Evolutionary conservation across 371 early-diverging fungal species (phyloP), one percentile per base, ranked within the genome.

Genomic region (Zychaea mexicana): DNA sequence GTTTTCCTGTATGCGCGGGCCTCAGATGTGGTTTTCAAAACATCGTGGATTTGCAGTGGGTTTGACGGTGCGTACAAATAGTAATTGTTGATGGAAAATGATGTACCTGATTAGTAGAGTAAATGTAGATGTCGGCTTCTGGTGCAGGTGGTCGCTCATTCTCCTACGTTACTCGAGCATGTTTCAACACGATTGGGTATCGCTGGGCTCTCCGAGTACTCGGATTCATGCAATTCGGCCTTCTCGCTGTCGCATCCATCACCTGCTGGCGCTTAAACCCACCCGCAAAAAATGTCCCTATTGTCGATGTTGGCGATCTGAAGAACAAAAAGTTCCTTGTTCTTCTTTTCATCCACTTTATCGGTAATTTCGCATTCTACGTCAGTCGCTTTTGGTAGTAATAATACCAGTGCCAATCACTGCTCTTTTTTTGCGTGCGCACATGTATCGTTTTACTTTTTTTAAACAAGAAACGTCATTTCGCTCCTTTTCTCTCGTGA

Each of bases 71-170:
- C n/a, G n/a, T 7, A 7, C 8, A 15, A 39, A 39, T 7, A 39
- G 39, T n/a, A n/a, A n/a, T n/a, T n/a, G n/a, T n/a, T n/a, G n/a
- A n/a, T n/a, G n/a, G n/a, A n/a, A n/a, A n/a, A 39, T 10, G 36
- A 36, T 36, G 2, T 36, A 1, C 15, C 2, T 36, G 36, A 10
- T 1, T 36, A 42, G n/a, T 4, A 42, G 4, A 15, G 17, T 42
- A 4, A 15, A 42, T 39, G n/a, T 39, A 39, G 0, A n/a, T 42
- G n/a, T 12, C 42, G 4, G 93, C 92, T 2, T 81, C 84, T 1
- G 88, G 88, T 46, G 59, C 90, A n/a, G 92, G 92, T 46, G 91
- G 90, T 17, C 70, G 91, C n/a, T 61, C 76, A 47, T 52, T 88
- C 10, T 79, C 87, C 17, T 84, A 86, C 42, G 72, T 83, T 7